Conservation (phyloP, 768 basidiomycete genomes). For the Agrocybe praecox region DNA sequence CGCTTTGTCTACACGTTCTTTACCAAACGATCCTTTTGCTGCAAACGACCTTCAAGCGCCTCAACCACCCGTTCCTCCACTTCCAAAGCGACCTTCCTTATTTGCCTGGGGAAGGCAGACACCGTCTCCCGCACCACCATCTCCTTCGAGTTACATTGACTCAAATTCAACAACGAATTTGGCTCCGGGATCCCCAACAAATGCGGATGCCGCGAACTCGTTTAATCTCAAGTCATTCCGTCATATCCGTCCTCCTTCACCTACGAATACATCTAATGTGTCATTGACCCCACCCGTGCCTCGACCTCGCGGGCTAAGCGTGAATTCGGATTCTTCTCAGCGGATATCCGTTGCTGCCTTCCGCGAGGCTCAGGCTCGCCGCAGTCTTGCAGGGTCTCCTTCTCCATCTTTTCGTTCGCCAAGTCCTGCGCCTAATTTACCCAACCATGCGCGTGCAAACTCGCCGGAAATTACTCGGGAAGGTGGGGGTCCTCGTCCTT, state of each 20-base stretch:
- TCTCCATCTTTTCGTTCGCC: slow-evolving; percentile 50
- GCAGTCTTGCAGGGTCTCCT: slow-evolving; percentile 64
- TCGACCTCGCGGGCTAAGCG: slow-evolving; percentile 58
- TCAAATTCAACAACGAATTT: slow-evolving; percentile 11
- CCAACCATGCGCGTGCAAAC: slow-evolving; percentile 9
- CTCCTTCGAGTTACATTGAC: slow-evolving; percentile 21
- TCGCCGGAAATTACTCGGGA: slow-evolving; percentile 23
- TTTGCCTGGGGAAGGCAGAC: slow-evolving; percentile 32
- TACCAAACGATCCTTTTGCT: slow-evolving; percentile 43
- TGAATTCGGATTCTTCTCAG: slow-evolving; percentile 67
- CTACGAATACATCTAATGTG: slow-evolving; percentile 30
- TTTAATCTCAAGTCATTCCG: slow-evolving; percentile 80
- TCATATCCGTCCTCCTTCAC: slow-evolving; percentile 56
- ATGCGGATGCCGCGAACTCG: slow-evolving; percentile 34
- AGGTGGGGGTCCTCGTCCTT: slow-evolving; percentile 23
- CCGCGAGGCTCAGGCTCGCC: slow-evolving; percentile 73
- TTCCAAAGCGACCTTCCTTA: slow-evolving; percentile 29
- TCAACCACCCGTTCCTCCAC: slow-evolving; percentile 31
- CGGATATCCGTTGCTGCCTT: slow-evolving; percentile 84
- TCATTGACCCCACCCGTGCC: slow-evolving; percentile 42
- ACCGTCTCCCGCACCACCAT: slow-evolving; percentile 30
- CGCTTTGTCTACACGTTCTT: slow-evolving; percentile 63
- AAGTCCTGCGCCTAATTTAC: slow-evolving; percentile 27
- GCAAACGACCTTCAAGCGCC: slow-evolving; percentile 33
- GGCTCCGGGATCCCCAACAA: slow-evolving; percentile 9